Conservation (phyloP, 495 filamentous ascomycete species). For the Penicillium paxilli region DNA sequence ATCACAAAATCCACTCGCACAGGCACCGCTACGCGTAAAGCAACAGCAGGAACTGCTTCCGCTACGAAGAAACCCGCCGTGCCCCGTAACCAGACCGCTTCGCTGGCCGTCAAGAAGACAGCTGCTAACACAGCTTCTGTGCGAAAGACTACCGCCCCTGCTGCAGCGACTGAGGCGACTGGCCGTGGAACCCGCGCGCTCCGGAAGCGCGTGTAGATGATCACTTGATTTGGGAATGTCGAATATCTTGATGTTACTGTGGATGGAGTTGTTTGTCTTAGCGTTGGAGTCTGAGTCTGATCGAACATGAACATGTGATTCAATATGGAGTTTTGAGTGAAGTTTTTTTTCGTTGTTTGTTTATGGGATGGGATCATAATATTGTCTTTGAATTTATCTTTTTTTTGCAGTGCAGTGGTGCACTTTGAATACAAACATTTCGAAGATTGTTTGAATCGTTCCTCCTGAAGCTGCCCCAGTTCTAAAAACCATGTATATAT, state of each 20-base stretch:
- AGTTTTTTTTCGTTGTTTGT: neutral
- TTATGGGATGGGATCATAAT: neutral
- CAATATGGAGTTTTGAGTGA: neutral
- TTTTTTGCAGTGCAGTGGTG: neutral
- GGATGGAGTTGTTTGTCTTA: neutral
- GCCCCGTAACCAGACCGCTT: constrained; percentile 32
- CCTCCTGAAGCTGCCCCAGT: too few relatives aligned
- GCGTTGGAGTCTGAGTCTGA: neutral
- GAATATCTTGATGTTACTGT: neutral
- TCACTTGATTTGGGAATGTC: neutral
- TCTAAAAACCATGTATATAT: too few relatives aligned
- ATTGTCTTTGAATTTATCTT: neutral
- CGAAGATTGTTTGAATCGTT: too few relatives aligned
- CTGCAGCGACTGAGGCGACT: constrained; percentile 30
- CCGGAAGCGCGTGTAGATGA: constrained; percentile 46
- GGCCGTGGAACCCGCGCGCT: constrained; percentile 43
- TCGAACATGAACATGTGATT: neutral
- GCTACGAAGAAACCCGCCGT: constrained; percentile 44
- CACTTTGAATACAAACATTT: neutral
- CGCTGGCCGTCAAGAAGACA: constrained; percentile 39
- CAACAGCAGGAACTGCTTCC: constrained; percentile 47
- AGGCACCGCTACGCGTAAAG: constrained; percentile 47
- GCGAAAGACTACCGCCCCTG: constrained; percentile 37
- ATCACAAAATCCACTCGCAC: constrained; percentile 57
- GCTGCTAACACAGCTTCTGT: constrained; percentile 27